Evolutionary conservation across 495 filamentous ascomycete species (phyloP), one percentile per base, ranked within the genome.

Genomic region (Chlorociboria aeruginascens): DNA sequence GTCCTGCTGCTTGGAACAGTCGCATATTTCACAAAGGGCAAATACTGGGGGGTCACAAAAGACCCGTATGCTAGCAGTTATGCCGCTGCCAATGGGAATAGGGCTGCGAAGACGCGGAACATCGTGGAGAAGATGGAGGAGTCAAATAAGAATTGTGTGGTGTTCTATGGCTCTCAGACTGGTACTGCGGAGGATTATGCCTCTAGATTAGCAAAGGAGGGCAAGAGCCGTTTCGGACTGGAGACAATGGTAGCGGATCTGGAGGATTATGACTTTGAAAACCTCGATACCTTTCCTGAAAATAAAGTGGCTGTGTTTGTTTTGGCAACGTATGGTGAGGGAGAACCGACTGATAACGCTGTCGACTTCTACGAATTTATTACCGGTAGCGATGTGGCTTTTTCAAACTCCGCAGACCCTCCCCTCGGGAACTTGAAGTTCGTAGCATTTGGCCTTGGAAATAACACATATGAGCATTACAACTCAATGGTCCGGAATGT

Each of bases 381-480:
- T 63, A 85, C 73, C 41, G 74, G 74, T 43, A 87, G 95, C 12
- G 84, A 88, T 45, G 71, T 83, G 12, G 64, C 79, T 40, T 97
- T 99, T 66, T 85, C 86, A 47, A 76, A 85, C 54, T 79, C 80
- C 48, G 77, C 81, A 28, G 86, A 90, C 3, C 73, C 81, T 54
- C 78, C 90, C 29, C 78, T 99, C 13, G 76, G 69, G 30, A 87
- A 86, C 51, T 73, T 99, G 58, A 90, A 89, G 63, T 99, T 86
- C 59, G 85, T 99, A 58, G 74, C 90, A 37, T 99, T 99, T 62
- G 92, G 92, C 59, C 77, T 99, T 9, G 92, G 92, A 52, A 85
- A 99, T 73, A 99, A 99, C 69, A 99, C 92, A 25, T 99, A 99
- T 56, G 92, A 99, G 59, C 93, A 99, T 70, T 99, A 97, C 74